These are phyloP conservation scores for Phytophthora melonis DNA, from an alignment of 352 stramenopile genomes.

Conservation along the genomic window DNA sequence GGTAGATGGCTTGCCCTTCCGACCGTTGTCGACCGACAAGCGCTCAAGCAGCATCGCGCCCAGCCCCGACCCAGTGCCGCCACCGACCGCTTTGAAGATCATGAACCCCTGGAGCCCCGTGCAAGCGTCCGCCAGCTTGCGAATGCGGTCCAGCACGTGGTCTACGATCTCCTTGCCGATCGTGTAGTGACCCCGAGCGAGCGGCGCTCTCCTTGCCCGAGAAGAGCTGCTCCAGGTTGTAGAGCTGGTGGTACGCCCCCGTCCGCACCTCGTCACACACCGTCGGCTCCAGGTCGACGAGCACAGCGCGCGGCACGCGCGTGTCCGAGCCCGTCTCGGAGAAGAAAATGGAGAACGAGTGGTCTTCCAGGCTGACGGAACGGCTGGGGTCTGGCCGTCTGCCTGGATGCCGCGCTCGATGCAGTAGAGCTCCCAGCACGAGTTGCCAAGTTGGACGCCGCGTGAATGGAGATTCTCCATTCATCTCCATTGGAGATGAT, in stretches of 20 bases:
- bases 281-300: constrained; percentile 97
- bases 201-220: constrained; percentile 97
- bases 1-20: constrained; percentile 98
- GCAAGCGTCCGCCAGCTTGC: constrained; percentile 97
- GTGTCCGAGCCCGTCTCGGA: constrained; percentile 84
- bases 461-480: constrained; percentile 98
- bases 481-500: no score
- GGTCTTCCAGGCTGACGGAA: constrained; percentile 42
- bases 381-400: constrained; percentile 53
- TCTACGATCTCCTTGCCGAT: constrained; percentile 97
- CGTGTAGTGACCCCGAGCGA: constrained; percentile 94
- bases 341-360: constrained; percentile 87
- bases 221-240: constrained; percentile 99
- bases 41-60: constrained; percentile 96
- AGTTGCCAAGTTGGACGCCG: constrained; percentile 86
- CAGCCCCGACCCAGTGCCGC: constrained; percentile 97
- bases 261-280: constrained; percentile 97
- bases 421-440: constrained; percentile 95
- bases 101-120: constrained; percentile 98
- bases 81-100: constrained; percentile 97
- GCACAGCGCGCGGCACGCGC: constrained; percentile 75
- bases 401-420: constrained; percentile 94
- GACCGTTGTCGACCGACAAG: constrained; percentile 96
- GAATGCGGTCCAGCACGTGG: constrained; percentile 95
- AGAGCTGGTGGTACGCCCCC: constrained; percentile 96